Base-by-base conservation (phyloP, 2,329 filamentous ascomycete genomes). In the Arthrobotrys pseudoclavata region DNA sequence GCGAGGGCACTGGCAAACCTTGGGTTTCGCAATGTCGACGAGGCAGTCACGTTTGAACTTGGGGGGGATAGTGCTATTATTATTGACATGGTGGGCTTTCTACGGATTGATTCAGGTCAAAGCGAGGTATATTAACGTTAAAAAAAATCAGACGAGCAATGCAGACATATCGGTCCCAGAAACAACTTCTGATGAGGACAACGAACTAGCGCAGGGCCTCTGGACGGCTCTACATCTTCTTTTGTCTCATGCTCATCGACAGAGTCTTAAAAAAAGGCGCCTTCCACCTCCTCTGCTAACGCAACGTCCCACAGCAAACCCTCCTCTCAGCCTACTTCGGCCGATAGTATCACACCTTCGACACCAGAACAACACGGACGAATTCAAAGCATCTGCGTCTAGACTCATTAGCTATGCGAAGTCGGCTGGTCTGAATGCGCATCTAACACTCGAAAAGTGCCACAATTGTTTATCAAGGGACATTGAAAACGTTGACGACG, bases 181-280 rank as follows among this genome's bases (percentile, higher is more conserved):
- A 79, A 82, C 80, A 80, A 85, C 47, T 4, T 79, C 79, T n/a
- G 66, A 79, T 18, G 13, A 20, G n/a, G 85, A 87, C 57, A 84
- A 87, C 80, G 79, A 82, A 42, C 82, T 92, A 24, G 91, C 93
- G 1, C 87, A 94, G 82, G 86, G 87, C 5, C 86, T 93, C 29
- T 87, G 89, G 1, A 85, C 92, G 61, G 87, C 89, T 0, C 86
- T 97, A 2, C 90, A 93, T 47, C 87, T 97, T 22, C 86, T 97
- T 1, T 88, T 98, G 6, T 89, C 88, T 60, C 90, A 94, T 79
- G 90, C 92, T 1, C 95, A 98, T 83, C 89, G 91, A 9, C 89
- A 92, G 82, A 94, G 91, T 79, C 88, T 93, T 76, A 86, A 89
- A 45, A 88, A 88, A 50, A 89, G 94, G 67, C 91, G 90, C 0